Base-by-base conservation (phyloP, 2,329 filamentous ascomycete genomes). In the Coniochaeta pulveracea region DNA sequence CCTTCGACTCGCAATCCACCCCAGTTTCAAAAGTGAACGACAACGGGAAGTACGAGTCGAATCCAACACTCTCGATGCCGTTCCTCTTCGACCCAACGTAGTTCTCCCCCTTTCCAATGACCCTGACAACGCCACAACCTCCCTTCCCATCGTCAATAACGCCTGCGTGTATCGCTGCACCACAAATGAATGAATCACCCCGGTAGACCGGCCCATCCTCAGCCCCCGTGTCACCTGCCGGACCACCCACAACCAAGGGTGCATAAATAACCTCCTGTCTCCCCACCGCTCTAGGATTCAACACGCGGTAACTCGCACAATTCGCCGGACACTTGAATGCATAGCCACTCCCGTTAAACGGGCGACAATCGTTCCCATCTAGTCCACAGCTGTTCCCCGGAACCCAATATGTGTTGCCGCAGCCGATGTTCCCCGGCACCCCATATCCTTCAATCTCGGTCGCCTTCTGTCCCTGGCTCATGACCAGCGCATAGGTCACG, bases 11-110 rank as follows among this genome's bases (percentile, higher is more conserved):
- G 46, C 85, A 81, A 10, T 69, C 57, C 6, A 85, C 66, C 19
- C 68, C 68, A 4, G 64, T 56, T 4, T 83, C 58, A 45, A 98
- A 96, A 12, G 73, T 74, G 52, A 85, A 95, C 0, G 86, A 80
- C 19, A 84, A 78, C 1, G 91, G 91, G 47, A 98, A 98, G 43
- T 85, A 85, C 0, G 85, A 89, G 40, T 86, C 73, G 50, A 98
- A 98, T 4, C 58, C 69, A 34, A 84, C 64, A 41, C 85, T 93
- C 18, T 63, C 58, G 41, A 96, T 85, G 34, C 80, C 84, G 47
- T 93, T 66, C n/a, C 66, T 66, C 30, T 72, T 69, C 8, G 78
- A 76, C 26, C 71, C 66, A 19, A 66, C 61, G 47, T 75, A 88
- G 34, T 63, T 58, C 38, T 63, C 60, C 40, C 75, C 70, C 33